Evolutionary conservation across 2,329 filamentous ascomycete genomes (phyloP), one percentile per base, ranked within the genome.

Genomic region (Aspergillus aculeatinus): DNA sequence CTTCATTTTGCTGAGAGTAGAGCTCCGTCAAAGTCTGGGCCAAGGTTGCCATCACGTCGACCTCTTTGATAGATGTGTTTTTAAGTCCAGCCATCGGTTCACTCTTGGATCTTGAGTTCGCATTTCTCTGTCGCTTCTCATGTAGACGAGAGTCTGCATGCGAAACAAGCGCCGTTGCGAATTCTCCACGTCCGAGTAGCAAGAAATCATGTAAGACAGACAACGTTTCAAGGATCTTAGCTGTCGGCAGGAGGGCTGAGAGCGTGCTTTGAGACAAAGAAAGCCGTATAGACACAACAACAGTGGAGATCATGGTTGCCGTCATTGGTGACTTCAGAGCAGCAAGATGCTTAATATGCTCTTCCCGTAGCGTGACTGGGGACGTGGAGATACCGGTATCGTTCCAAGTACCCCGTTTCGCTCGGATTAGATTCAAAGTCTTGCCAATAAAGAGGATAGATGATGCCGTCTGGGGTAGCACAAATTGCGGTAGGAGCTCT

Each of bases 391-490:
- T 65, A 58, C 48, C 74, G 56, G 61, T 66, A 21, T 76, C 71
- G 44, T 70, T 67, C 58, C 66, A 78, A 62, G 69, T 68, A 31
- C 75, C 76, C 10, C 76, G 74, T 52, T 78, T 76, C 12, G 84
- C 82, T 53, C 89, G 84, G 57, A 96, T 89, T 65, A 96, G 91
- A 67, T 96, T 92, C 51, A 98, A 80, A 0, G 92, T 96, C 65
- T 90, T 90, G 11, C 95, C 95, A 63, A 97, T 89, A 70, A 97
- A 97, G 5, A 97, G 80, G 73, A 98, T 91, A 0, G 93, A 96
- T 3, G 85, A 83, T 7, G 91, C 92, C 1, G 91, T 90, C 4
- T 87, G 79, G 0, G 84, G 74, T 0, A 87, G 88, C 6, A 97
- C 91, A 70, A 96, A 96, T 12, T 86, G 87, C 0, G 95, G 95